Base-by-base conservation (phyloP, 805 yeast genomes). In the Suhomyces emberorum region DNA sequence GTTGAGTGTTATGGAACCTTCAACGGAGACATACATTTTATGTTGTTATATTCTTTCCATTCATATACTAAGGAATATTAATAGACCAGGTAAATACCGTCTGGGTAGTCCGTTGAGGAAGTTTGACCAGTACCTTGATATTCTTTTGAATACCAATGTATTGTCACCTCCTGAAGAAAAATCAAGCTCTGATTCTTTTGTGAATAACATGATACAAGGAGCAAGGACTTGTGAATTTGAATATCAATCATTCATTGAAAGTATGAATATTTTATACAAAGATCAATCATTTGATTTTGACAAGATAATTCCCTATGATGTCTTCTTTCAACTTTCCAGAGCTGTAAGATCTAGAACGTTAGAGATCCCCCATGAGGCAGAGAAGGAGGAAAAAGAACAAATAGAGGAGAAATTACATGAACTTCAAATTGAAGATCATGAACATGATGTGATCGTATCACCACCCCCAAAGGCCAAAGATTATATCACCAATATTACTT, bases 281-380 rank as follows among this genome's bases (percentile, higher is more conserved):
- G 32, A 20, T 9, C 25, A 26, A 15, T 25, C 17, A 12, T 15
- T 28, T 3, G 14, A 41, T 6, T 43, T 41, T 9, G 34, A 44
- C 1, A 34, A 53, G 2, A 34, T 52, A 15, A 37, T 56, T 4
- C 23, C 51, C 0, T 54, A 61, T 28, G 52, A 47, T 14, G 44
- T 34, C 12, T 60, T 53, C 17, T 42, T 38, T 37, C 65, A 63
- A 35, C 47, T 66, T n/a, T 46, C 43, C 11, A 56, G 73, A 16
- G 79, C 83, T 0, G 67, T 82, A 0, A 59, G 70, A 23, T 79
- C 87, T 0, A 62, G 91, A 37, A 72, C 75, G 1, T 60, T 82
- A 32, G 88, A 82, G 50, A 80, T 83, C 2, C 89, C 91, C 0
- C 61, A 65, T 48, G 48, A 41, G 2, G 47, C 44, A 3, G 49